Conservation (phyloP, 1,284 basidiomycete species). For the Mrakiaceae sp. region DNA sequence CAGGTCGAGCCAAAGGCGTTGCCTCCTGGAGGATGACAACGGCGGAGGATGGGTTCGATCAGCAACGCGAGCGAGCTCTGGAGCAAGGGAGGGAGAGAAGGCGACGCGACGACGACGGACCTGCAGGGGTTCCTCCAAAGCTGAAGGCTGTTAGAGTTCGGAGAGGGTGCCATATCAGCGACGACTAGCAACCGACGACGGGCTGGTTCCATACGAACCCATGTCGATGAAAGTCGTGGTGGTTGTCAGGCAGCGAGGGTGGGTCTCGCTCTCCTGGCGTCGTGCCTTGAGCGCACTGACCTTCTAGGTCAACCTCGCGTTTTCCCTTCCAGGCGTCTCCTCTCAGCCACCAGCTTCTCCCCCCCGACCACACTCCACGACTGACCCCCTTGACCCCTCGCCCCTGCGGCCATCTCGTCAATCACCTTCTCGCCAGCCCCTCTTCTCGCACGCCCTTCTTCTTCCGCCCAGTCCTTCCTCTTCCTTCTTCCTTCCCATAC, state of each 20-base stretch:
- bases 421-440: not conserved
- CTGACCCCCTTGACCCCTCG: not conserved
- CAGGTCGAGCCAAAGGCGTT: not conserved
- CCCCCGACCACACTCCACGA: not conserved
- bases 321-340: not conserved
- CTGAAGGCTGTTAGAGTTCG: not conserved
- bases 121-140: not conserved
- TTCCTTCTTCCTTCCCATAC: not conserved
- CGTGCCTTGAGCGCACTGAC: too few species aligned
- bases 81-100: not conserved
- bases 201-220: not conserved
- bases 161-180: not conserved
- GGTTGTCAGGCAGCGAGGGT: not conserved
- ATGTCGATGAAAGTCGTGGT: not conserved
- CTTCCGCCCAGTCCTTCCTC: too few species aligned
- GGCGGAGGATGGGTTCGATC: not conserved
- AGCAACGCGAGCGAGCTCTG: not conserved
- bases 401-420: not conserved
- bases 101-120: not conserved
- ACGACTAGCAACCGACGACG: not conserved
- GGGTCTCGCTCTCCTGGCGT: not conserved
- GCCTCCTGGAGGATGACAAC: not conserved
- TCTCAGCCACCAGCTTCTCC: not conserved
- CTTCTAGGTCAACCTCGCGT: not conserved
- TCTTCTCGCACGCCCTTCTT: not conserved